phyloP scores from a whole-genome alignment of 805 yeast species.

The Yamadazyma olivae region DNA sequence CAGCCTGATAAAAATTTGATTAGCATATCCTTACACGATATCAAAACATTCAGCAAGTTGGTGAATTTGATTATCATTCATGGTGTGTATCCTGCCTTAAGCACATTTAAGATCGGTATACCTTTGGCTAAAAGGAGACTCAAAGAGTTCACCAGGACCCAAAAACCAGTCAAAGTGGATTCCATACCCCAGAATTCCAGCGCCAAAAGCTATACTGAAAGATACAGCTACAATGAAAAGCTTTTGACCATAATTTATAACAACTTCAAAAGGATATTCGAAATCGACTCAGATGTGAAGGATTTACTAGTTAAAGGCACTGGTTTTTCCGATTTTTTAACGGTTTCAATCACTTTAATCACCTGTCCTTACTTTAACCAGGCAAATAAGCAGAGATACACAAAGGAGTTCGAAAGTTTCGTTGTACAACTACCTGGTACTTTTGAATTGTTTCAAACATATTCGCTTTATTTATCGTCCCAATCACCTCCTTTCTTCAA shows the following conservation, averaged over 20 bases:
- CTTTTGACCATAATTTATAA: conserved; percentile 27
- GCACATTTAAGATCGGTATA: conserved; percentile 53
- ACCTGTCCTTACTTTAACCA: conserved; percentile 27
- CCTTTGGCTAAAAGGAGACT: conserved; percentile 60
- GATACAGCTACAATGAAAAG: conserved; percentile 13
- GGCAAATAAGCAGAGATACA: conserved; percentile 9
- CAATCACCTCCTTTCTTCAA: conserved; percentile 47
- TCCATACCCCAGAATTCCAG: conserved; percentile 8
- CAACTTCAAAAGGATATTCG: conserved; percentile 32
- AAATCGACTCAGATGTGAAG: conserved; percentile 45
- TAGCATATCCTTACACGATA: conserved; percentile 79
- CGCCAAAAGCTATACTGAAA: conserved; percentile 14
- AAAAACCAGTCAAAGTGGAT: conserved; percentile 22
- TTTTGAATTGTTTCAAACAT: conserved; percentile 59
- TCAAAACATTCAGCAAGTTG: conserved; percentile 67
- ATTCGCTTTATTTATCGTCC: conserved; percentile 54
- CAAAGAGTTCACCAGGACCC: conserved; percentile 41
- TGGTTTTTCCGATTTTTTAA: conserved; percentile 59
- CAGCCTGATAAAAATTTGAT: conserved; percentile 35
- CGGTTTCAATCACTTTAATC: conserved; percentile 44
- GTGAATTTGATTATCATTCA: conserved; percentile 63
- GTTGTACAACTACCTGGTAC: conserved; percentile 55
- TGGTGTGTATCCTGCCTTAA: conserved; percentile 67
- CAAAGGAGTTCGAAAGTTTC: conserved; percentile 19
- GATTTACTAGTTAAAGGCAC: conserved; percentile 61